Evolutionary conservation across 1,284 basidiomycete genomes (phyloP).

Genomic region (Somion occarium): DNA sequence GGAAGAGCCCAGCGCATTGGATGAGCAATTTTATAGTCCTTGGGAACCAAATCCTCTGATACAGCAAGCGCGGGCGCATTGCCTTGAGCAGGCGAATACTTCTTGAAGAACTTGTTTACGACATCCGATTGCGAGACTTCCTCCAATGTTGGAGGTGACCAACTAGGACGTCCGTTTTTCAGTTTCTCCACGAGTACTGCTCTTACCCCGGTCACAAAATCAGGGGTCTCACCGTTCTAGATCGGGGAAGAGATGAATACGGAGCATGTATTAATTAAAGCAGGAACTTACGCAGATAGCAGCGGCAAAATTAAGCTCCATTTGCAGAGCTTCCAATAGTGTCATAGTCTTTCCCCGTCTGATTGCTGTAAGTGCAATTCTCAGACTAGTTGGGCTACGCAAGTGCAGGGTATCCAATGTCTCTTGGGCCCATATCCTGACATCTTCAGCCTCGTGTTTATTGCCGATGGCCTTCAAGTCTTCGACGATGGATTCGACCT

Average conservation of each 20-base stretch:
- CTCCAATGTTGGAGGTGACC: constrained; percentile 58
- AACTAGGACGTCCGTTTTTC: constrained; percentile 46
- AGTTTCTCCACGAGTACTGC: constrained; percentile 70
- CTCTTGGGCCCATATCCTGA: constrained; percentile 69
- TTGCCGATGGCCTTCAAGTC: constrained; percentile 46
- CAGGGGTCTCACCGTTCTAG: constrained; percentile 72
- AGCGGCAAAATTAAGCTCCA: constrained; percentile 78
- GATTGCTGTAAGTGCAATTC: constrained; percentile 78
- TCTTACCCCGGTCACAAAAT: constrained; percentile 80
- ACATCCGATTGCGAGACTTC: constrained; percentile 54
- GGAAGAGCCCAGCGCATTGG: constrained; percentile 62
- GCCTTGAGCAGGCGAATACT: constrained; percentile 25
- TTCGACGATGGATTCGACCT: constrained; percentile 67
- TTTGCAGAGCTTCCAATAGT: constrained; percentile 67
- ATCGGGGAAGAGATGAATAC: constrained; percentile 8
- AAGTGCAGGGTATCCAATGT: constrained; percentile 61
- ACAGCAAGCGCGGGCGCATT: constrained; percentile 45
- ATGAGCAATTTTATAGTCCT: constrained; percentile 24
- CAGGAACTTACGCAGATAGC: constrained; percentile 68
- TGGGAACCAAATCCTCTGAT: constrained; percentile 29
- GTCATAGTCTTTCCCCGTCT: constrained; percentile 61
- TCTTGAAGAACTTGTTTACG: constrained; percentile 55
- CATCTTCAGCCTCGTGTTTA: constrained; percentile 37
- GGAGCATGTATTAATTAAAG: background rate
- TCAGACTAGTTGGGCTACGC: constrained; percentile 88